Conservation (phyloP, 148 eudicot genomes). For the Heliosperma pusillum region DNA sequence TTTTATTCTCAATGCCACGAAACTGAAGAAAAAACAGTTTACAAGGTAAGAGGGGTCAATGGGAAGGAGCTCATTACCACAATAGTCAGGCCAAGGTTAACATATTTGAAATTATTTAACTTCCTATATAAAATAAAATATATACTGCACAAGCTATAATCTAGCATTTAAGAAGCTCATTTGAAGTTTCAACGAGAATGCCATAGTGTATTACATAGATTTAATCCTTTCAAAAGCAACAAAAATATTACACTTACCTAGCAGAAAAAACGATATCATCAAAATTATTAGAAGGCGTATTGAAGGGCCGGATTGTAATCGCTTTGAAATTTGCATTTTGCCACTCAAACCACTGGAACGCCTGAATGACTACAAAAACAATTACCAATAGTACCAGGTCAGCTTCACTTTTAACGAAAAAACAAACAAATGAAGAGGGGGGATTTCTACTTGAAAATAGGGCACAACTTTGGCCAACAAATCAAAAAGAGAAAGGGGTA, state of each 20-base stretch:
- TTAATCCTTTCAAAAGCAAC: neutral
- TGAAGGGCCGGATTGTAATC: slow-evolving; percentile 35
- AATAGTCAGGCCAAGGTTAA: neutral
- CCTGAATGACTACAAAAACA: slow-evolving; percentile 44
- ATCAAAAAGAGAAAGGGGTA: neutral
- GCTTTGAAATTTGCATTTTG: slow-evolving; percentile 38
- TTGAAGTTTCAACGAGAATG: neutral
- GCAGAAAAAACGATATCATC: slow-evolving; percentile 54
- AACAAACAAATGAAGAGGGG: too few relatives aligned
- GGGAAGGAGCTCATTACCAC: neutral
- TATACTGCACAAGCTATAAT: neutral
- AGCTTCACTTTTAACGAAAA: neutral
- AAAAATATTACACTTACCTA: slow-evolving; percentile 44
- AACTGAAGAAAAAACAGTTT: neutral
- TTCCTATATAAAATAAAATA: neutral
- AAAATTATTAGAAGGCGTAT: slow-evolving; percentile 50
- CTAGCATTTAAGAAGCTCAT: neutral
- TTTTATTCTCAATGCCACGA: neutral
- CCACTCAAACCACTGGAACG: slow-evolving; percentile 40
- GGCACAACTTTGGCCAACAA: neutral
- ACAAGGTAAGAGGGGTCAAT: neutral
- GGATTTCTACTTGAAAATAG: neutral
- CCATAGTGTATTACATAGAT: neutral
- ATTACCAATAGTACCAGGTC: slow-evolving; percentile 1
- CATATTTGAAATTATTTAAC: too few relatives aligned